phyloP scores from a whole-genome alignment of 176 grass and related monocot species.

The Hsuehochloa calcarea region DNA sequence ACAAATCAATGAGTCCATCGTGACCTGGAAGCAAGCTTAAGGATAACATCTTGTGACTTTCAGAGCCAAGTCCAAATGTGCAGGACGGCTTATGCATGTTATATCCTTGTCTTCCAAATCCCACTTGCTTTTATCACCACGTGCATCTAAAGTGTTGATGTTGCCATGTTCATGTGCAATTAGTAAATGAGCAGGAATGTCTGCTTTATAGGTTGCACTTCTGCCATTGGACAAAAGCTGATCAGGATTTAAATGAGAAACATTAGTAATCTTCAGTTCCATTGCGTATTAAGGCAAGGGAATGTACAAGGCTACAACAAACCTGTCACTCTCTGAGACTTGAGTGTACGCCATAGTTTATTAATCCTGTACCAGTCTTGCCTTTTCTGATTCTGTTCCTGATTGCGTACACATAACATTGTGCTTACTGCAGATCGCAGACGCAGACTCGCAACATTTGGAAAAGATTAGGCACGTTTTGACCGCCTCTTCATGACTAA shows the following conservation, averaged over 20 bases:
- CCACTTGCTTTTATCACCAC: conserved; percentile 15
- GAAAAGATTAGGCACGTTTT: conserved; percentile 4
- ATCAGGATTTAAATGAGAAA: neutral
- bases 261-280: neutral
- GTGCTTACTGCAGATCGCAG: neutral
- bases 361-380: neutral
- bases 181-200: neutral
- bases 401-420: conserved; percentile 6
- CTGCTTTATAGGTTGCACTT: neutral
- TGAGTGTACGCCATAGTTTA: conserved; percentile 20
- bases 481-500: neutral
- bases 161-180: neutral
- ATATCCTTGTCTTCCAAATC: conserved; percentile 33
- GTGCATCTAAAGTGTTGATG: conserved; percentile 30
- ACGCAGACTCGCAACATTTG: neutral
- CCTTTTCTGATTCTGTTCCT: neutral
- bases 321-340: neutral
- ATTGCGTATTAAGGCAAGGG: neutral
- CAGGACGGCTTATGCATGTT: conserved; percentile 19
- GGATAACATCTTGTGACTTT: conserved; percentile 25
- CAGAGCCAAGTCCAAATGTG: conserved; percentile 9
- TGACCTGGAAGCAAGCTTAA: conserved; percentile 31
- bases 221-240: neutral
- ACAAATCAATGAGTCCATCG: conserved; percentile 24
- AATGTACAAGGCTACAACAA: neutral